A percentile compares a stretch with the other conserved stretches of the same genome.
Evolutionary conservation across 371 early-diverging fungal species (phyloP).

Genomic region (Apophysomyces variabilis): DNA sequence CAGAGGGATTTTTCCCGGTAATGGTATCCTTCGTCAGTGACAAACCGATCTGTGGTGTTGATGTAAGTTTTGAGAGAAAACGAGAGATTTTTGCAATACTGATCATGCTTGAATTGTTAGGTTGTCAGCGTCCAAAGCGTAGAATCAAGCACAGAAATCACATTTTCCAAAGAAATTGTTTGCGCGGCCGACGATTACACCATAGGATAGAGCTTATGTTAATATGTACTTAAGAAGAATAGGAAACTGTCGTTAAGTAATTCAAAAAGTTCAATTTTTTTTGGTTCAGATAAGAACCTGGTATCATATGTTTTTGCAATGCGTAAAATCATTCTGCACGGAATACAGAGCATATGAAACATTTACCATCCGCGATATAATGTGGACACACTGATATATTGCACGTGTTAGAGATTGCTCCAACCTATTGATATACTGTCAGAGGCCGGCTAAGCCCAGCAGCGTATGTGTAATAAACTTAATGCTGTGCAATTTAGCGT

Average conservation of each 20-base stretch:
- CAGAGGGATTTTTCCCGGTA: conserved; percentile 90
- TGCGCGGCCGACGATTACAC: conserved; percentile 75
- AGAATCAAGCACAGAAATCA: conserved; percentile 58
- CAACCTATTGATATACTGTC: too few relatives aligned
- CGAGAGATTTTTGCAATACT: conserved; percentile 18
- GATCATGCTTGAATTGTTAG: conserved; percentile 21
- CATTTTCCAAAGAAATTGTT: conserved; percentile 69
- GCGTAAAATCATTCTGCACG: too few relatives aligned
- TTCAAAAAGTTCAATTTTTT: too few relatives aligned
- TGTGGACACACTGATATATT: too few relatives aligned
- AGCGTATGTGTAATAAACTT: too few relatives aligned
- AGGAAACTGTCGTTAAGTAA: not conserved
- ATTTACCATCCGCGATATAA: too few relatives aligned
- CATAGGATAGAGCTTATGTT: conserved; percentile 59
- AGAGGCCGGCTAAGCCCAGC: too few relatives aligned
- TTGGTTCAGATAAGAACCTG: too few relatives aligned
- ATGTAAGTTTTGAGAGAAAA: conserved; percentile 51
- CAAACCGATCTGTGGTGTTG: conserved; percentile 75
- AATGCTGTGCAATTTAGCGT: too few relatives aligned
- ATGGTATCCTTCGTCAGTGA: conserved; percentile 75
- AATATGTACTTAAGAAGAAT: not conserved
- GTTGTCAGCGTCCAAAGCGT: conserved; percentile 51
- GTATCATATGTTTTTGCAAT: too few relatives aligned
- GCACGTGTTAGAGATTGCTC: too few relatives aligned
- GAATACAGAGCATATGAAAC: too few relatives aligned